Base-by-base conservation (phyloP, 1,139 yeast species). In the Candida freyschussii region DNA sequence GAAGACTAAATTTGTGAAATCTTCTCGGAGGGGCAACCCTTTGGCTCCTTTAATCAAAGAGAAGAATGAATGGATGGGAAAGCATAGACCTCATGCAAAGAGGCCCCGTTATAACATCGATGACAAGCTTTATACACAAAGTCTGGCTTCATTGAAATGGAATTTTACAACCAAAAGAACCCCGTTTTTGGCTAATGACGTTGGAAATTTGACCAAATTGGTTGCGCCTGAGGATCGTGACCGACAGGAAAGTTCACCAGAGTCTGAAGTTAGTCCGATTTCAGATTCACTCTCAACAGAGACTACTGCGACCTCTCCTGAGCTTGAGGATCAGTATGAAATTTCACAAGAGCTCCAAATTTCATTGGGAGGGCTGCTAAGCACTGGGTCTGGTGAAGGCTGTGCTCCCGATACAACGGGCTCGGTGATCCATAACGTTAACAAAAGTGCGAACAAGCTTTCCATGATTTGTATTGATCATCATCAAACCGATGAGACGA, bases 1-100 rank as follows among this genome's bases (percentile, higher is more conserved):
- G 33, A 67, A 62, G 30, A 72, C 69, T 32, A 62, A 58, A 26
- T 77, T 73, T 47, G 58, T 75, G 18, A 62, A 58, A 24, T 40
- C 40, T 26, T 41, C 36, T 26, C 40, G 37, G 29, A 40, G 37
- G 24, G 22, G 40, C 9, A 14, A 33, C 4, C 41, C 50, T 10
- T 43, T 57, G 33, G 39, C 40, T 6, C 47, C 51, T 15, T 43
- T 58, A 23, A 55, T 59, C 21, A 37, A 45, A 17, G 42, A 47
- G 29, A 57, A 53, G 31, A 45, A 61, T 28, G 27, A 35, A 41
- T 67, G 53, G 62, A 48, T 38, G 41, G 48, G 37, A 28, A 47
- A 21, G 41, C 52, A 42, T 36, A 45, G 35, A 38, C 52, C 38
- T 43, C 50, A 33, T 21, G 32, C 33, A 17, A 52, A 36, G 43